Percentiles rank a stretch among this genome's conserved stretches.
Evolutionary conservation across 352 stramenopile genomes (phyloP).

Genomic region (Plasmopara viticola): DNA sequence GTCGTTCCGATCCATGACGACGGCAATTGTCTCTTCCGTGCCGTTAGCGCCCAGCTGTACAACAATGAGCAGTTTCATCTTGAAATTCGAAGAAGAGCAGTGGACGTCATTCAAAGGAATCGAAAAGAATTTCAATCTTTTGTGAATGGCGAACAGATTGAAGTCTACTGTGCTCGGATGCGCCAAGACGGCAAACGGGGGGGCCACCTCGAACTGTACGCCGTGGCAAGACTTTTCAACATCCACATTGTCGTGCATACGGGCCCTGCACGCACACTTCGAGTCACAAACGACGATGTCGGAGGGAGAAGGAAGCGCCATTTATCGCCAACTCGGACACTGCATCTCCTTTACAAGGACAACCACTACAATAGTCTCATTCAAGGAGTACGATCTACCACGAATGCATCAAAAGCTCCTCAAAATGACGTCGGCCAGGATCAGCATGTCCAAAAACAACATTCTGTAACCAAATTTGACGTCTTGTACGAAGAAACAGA

Average conservation of each 20-base stretch:
- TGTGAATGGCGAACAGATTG: conserved; percentile 23
- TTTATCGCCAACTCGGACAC: conserved; percentile 21
- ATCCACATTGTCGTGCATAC: conserved; percentile 59
- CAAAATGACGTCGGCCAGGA: conserved; percentile 13
- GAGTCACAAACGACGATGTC: conserved; percentile 34
- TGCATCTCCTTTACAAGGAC: conserved; percentile 44
- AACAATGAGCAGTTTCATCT: conserved; percentile 34
- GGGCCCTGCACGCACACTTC: conserved; percentile 32
- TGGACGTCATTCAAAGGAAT: conserved; percentile 41
- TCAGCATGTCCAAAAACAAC: conserved; percentile 11
- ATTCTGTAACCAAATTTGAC: conserved; percentile 11
- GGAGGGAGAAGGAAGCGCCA: conserved; percentile 5
- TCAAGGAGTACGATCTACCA: conserved; percentile 16
- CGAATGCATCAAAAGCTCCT: conserved; percentile 2
- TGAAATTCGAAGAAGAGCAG: conserved; percentile 33
- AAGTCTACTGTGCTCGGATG: conserved; percentile 45
- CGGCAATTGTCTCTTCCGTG: conserved; percentile 53
- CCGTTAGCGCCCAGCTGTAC: conserved; percentile 56
- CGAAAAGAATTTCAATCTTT: conserved; percentile 38
- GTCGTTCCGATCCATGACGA: conserved; percentile 28
- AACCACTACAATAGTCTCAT: conserved; percentile 54
- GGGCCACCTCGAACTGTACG: conserved; percentile 57
- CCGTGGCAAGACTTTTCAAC: conserved; percentile 47
- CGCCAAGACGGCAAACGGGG: conserved; percentile 44
- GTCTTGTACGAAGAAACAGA: conserved; percentile 12